Conservation (phyloP, 2,329 filamentous ascomycete species). For the Tolypocladium paradoxum region DNA sequence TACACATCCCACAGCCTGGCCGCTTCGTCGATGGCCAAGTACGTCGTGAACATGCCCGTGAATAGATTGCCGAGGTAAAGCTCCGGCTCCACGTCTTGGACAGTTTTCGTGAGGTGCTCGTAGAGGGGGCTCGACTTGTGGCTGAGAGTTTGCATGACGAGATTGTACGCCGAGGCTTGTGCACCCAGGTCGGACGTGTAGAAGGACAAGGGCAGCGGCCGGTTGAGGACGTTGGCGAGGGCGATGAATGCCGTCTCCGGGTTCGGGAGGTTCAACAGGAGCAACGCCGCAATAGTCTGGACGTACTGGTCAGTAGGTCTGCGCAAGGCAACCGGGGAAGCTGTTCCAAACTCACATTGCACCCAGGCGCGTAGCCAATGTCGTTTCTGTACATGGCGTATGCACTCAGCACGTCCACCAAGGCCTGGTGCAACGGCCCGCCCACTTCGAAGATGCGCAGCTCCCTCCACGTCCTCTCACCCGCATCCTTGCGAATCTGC, state of each 20-base stretch:
- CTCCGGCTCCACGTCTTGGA: constrained; percentile 35
- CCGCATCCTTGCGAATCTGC: constrained; percentile 53
- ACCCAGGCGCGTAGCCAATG: constrained; percentile 65
- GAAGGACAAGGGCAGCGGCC: constrained; percentile 64
- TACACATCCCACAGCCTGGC: constrained; percentile 72
- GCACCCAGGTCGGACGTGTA: constrained; percentile 59
- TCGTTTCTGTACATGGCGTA: constrained; percentile 77
- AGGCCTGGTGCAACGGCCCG: constrained; percentile 54
- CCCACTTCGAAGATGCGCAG: constrained; percentile 59
- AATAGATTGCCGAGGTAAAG: constrained; percentile 51
- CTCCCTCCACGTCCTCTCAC: constrained; percentile 56
- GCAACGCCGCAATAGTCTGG: constrained; percentile 60
- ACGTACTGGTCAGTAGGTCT: neutral
- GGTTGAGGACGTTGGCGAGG: constrained; percentile 68
- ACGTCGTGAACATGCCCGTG: constrained; percentile 50
- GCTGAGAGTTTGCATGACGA: constrained; percentile 55
- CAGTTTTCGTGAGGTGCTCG: constrained; percentile 46
- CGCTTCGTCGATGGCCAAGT: constrained; percentile 57
- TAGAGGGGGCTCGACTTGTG: constrained; percentile 55
- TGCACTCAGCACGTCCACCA: constrained; percentile 65
- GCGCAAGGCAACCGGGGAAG: neutral
- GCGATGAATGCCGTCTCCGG: constrained; percentile 56
- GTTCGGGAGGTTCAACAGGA: constrained; percentile 59
- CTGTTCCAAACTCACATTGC: constrained; percentile 47
- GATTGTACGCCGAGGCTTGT: constrained; percentile 56